Conservation (phyloP, 805 yeast genomes). For the Clavispora carvajalis region DNA sequence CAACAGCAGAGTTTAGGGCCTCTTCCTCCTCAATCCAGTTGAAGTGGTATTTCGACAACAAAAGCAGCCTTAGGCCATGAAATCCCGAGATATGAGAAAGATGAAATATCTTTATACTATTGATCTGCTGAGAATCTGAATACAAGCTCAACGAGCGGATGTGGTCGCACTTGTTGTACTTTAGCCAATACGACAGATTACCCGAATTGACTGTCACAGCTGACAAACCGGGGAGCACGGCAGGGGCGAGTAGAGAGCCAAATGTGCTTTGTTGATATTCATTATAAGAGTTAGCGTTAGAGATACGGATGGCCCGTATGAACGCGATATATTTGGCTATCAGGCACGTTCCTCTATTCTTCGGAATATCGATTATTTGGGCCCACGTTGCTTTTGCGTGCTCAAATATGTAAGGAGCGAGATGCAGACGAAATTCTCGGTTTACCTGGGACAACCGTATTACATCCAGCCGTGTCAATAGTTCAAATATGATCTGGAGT, state of each 20-base stretch:
- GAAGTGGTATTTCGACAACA: slow-evolving; percentile 38
- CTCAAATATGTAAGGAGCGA: slow-evolving; percentile 16
- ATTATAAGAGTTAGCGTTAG: slow-evolving; percentile 12
- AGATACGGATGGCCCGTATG: slow-evolving; percentile 5
- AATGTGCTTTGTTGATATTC: slow-evolving; percentile 28
- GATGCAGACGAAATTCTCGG: slow-evolving; percentile 14
- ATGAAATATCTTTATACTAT: slow-evolving; percentile 30
- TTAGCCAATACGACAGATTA: slow-evolving; percentile 39
- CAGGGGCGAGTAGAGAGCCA: slow-evolving; percentile 15
- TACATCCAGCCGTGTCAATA: slow-evolving; percentile 8
- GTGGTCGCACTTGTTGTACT: slow-evolving; percentile 22
- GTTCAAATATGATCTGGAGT: slow-evolving; percentile 7
- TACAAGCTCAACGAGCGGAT: slow-evolving; percentile 23
- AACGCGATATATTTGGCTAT: slow-evolving; percentile 1
- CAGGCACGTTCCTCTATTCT: neutral
- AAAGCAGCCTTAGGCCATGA: slow-evolving; percentile 24
- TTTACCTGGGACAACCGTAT: slow-evolving; percentile 9
- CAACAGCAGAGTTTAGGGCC: slow-evolving; percentile 10
- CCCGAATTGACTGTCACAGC: slow-evolving; percentile 25
- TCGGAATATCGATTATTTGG: slow-evolving; percentile 11
- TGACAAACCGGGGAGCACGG: slow-evolving; percentile 18
- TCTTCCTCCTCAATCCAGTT: slow-evolving; percentile 29
- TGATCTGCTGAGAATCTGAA: slow-evolving; percentile 13
- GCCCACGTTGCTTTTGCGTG: slow-evolving; percentile 24
- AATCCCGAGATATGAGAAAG: slow-evolving; percentile 41